Evolutionary conservation across 139 green algal species (phyloP), one percentile per base, ranked within the genome.

Genomic region (Volvox reticuliferus): DNA sequence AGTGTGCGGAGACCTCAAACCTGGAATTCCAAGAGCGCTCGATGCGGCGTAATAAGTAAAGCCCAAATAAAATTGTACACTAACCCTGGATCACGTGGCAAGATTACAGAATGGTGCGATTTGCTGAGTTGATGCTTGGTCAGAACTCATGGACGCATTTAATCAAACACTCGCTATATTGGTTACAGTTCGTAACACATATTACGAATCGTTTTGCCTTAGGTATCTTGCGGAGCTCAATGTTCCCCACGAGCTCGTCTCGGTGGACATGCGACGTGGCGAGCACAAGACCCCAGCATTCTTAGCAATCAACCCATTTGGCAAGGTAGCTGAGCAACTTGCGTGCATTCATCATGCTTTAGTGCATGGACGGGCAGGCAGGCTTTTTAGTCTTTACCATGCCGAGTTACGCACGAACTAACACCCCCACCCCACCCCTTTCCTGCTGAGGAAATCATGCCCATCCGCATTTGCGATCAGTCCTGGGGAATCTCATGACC

Each of bases 291-390:
- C 61, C 0, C 89, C 89, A 9, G 81, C 55, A 16, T 93, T 92
- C 92, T 50, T 94, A 30, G 87, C 62, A 30, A 93, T 93, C 62
- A 94, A 93, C 80, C 92, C 92, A 1, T 94, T 94, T 37, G 92
- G 92, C 63, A 94, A 94, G 86, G 92, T 93, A 84, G 2, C 76
- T 73, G 9, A 55, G 44, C 5, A 55, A 55, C 9, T 9, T 55
- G 9, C 44, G 5, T 55, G 44, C 44, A 55, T 55, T 55, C 5
- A 5, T 55, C 44, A 55, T 55, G 9, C 9, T 55, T 55, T 9
- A n/a, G n/a, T n/a, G n/a, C n/a, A n/a, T n/a, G n/a, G n/a, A 14
- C 44, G 44, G 44, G 44, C 44, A 55, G 44, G 44, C 44, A 55
- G 44, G 44, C 44, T 55, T 55, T 5, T 55, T 9, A 55, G 44